Evolutionary conservation across 352 stramenopile genomes (phyloP).

Genomic region (Plasmopara muralis): DNA sequence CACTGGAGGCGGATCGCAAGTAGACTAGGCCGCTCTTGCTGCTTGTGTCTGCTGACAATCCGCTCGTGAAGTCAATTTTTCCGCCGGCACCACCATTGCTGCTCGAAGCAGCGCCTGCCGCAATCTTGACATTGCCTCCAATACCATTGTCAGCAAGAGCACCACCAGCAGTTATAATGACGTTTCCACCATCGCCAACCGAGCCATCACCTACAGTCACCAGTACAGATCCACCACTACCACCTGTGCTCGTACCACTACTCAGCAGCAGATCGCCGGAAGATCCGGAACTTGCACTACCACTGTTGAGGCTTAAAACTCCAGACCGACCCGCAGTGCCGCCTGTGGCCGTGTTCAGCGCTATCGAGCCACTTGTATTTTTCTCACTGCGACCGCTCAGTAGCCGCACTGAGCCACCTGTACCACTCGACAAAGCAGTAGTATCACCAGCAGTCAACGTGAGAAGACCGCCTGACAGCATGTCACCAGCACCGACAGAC

Average conservation of each 20-base stretch:
- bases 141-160: background rate
- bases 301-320: conserved; percentile 1
- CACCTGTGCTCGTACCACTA: conserved; percentile 14
- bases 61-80: conserved; percentile 28
- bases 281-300: conserved; percentile 8
- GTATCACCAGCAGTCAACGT: conserved; percentile 10
- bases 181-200: conserved; percentile 8
- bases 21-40: conserved; percentile 31
- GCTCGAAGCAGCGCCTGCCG: background rate
- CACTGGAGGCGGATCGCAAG: conserved; percentile 25
- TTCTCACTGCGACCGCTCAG: conserved; percentile 20
- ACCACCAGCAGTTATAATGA: conserved; percentile 14
- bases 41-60: conserved; percentile 15
- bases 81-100: conserved; percentile 32
- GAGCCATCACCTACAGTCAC: conserved; percentile 7
- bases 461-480: conserved; percentile 11
- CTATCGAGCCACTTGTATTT: conserved; percentile 18
- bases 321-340: conserved; percentile 11
- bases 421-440: conserved; percentile 7
- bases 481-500: conserved; percentile 7
- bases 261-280: conserved; percentile 11
- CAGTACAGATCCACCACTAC: conserved; percentile 18
- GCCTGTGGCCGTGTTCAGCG: conserved; percentile 11
- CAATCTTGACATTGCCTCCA: conserved; percentile 6
- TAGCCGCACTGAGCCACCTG: conserved; percentile 11